Evolutionary conservation across 148 eudicot species (phyloP).

Genomic region (Silene latifolia): DNA sequence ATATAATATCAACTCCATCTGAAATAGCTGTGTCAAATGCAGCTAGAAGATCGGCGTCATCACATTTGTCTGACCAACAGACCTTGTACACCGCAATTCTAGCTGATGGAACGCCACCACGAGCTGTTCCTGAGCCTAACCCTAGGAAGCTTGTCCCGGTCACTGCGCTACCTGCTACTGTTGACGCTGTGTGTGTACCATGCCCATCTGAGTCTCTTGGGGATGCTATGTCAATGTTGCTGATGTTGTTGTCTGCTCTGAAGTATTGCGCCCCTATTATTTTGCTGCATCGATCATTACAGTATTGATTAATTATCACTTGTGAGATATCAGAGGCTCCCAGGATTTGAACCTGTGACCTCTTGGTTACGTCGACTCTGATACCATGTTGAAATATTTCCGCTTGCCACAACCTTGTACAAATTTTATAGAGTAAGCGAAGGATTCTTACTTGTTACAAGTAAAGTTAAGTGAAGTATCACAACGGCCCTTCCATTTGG

Average conservation of each 20-base stretch:
- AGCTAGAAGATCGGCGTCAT: slow-evolving; percentile 35
- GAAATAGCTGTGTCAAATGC: slow-evolving; percentile 58
- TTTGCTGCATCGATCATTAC: too few species aligned
- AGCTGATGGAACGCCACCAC: slow-evolving; percentile 47
- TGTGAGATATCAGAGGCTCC: too few species aligned
- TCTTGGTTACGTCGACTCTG: too few species aligned
- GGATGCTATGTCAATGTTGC: too few species aligned
- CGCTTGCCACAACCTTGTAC: too few species aligned
- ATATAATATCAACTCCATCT: slow-evolving; percentile 28
- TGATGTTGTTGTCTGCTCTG: too few species aligned
- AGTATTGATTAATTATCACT: too few species aligned
- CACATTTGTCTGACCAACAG: slow-evolving; percentile 41
- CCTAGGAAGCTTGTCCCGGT: slow-evolving; percentile 31
- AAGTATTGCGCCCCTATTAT: too few species aligned
- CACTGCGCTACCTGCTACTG: neutral
- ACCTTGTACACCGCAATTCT: slow-evolving; percentile 48
- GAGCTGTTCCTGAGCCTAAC: slow-evolving; percentile 36
- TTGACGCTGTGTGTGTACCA: too few species aligned
- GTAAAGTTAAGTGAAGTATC: slow-evolving; percentile 36
- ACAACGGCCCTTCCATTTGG: slow-evolving; percentile 57
- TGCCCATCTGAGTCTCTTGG: too few species aligned
- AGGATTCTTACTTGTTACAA: slow-evolving; percentile 51
- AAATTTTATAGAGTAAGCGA: slow-evolving; percentile 20
- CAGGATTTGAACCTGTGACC: too few species aligned
- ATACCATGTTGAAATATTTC: too few species aligned